Evolutionary conservation across 257 asterid species (phyloP), one percentile per base, ranked within the genome.

Genomic region (Lycium ferocissimum): DNA sequence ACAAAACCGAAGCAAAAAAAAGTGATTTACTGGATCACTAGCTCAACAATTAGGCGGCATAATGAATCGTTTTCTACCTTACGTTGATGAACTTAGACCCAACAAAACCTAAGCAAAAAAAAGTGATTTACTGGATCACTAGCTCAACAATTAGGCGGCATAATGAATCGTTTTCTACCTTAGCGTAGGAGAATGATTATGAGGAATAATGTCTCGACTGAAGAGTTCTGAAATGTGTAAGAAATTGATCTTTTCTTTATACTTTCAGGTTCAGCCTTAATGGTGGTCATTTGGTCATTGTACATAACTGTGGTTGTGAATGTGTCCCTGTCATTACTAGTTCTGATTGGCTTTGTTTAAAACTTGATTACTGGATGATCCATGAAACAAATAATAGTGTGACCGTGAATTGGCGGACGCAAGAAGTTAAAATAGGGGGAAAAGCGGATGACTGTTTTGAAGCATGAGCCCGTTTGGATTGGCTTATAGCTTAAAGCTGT

Each of bases 281-380:
- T 33, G 73, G 73, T 66, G 73, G 47, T 66, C 59, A 38, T 7
- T 15, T 38, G 53, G 26, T 38, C 76, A 3, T 69, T 37, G 53
- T 70, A 38, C 78, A 7, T 38, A 38, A 37, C 53, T 38, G 13
- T 40, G 26, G 26, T 38, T 66, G 45, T 69, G 53, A 53, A 53
- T 78, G 49, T 78, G 47, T 53, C 65, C 63, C 7, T 53, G 49
- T 14, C n/a, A 78, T 53, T 22, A 14, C 59, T 51, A 53, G 10
- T 76, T 76, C 33, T 14, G 20, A 26, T 53, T 76, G 65, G 2
- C 35, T 75, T 76, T 53, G 63, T 14, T 76, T 76, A 53, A 51
- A 33, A 53, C 82, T 17, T 26, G 65, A 78, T 78, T 78, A 49
- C 82, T 78, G 65, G 65, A 22, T 78, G 59, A 78, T 78, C 47